A percentile compares a stretch with the other conserved stretches of the same genome.
Evolutionary conservation across 202 grass and related monocot species (phyloP).

Genomic region (Cymbopogon flexuosus): DNA sequence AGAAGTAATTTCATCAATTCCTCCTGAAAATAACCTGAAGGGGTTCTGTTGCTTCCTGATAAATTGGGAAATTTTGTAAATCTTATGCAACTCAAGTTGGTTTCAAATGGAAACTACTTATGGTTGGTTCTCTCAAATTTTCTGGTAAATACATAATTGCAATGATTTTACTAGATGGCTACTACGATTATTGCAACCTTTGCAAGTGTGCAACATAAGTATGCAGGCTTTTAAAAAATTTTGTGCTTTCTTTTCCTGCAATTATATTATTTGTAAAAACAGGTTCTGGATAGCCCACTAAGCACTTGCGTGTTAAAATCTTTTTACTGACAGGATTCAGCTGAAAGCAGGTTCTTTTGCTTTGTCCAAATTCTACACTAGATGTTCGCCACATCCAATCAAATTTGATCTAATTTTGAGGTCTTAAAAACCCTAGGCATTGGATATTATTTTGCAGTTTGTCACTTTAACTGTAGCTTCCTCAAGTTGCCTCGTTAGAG

Average conservation of each 20-base stretch:
- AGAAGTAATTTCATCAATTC: background rate
- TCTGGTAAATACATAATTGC: background rate
- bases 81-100: background rate
- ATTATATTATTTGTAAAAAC: background rate
- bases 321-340: background rate
- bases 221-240: background rate
- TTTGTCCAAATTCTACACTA: background rate
- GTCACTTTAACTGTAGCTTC: background rate
- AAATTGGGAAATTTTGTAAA: background rate
- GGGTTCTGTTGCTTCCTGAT: background rate
- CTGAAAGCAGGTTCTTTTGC: background rate
- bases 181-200: background rate
- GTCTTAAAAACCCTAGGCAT: background rate
- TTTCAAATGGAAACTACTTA: constrained; percentile 1
- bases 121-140: background rate
- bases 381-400: background rate
- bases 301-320: background rate
- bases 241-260: background rate
- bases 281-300: background rate
- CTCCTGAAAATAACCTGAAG: background rate
- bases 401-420: background rate
- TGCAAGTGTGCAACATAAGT: background rate
- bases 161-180: background rate
- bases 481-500: background rate
- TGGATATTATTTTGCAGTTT: background rate